Evolutionary conservation across 2,329 filamentous ascomycete species (phyloP).

Genomic region (Elsinoe necatrix): DNA sequence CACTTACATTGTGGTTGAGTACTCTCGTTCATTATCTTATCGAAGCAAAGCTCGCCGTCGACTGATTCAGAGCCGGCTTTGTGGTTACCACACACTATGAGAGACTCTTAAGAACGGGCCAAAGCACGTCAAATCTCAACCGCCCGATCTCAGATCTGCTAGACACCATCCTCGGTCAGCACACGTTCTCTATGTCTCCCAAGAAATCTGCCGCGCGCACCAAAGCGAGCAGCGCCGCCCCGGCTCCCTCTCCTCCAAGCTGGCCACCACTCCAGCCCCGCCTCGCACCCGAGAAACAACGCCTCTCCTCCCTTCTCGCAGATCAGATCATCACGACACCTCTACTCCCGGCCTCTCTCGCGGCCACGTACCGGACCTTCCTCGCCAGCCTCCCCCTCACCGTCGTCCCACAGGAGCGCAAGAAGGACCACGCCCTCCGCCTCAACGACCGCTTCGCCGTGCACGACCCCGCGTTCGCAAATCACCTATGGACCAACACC

Average conservation of each 20-base stretch:
- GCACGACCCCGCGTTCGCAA: conserved; percentile 65
- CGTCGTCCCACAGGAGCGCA: conserved; percentile 71
- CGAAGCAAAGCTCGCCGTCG: too few species aligned
- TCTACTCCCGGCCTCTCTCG: conserved; percentile 67
- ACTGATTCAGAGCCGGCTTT: too few species aligned
- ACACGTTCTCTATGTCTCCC: conserved; percentile 22
- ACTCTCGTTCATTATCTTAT: too few species aligned
- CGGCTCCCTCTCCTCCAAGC: conserved; percentile 41
- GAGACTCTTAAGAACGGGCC: too few species aligned
- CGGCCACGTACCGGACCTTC: conserved; percentile 67
- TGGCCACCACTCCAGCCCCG: conserved; percentile 68
- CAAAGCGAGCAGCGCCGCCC: conserved; percentile 19
- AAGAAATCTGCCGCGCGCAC: conserved; percentile 16
- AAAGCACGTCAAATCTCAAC: too few species aligned
- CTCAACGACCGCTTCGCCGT: conserved; percentile 88
- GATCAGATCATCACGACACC: conserved; percentile 64
- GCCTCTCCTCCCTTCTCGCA: conserved; percentile 48
- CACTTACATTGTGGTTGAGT: too few species aligned
- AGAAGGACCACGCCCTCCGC: conserved; percentile 69
- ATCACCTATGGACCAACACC: conserved; percentile 67
- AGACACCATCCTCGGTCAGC: background rate
- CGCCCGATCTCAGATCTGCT: too few species aligned
- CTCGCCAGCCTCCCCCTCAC: conserved; percentile 60
- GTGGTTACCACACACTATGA: too few species aligned
- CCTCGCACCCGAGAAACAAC: conserved; percentile 57